phyloP scores from a whole-genome alignment of 2,329 filamentous ascomycete species.

The Beauveria brongniartii region DNA sequence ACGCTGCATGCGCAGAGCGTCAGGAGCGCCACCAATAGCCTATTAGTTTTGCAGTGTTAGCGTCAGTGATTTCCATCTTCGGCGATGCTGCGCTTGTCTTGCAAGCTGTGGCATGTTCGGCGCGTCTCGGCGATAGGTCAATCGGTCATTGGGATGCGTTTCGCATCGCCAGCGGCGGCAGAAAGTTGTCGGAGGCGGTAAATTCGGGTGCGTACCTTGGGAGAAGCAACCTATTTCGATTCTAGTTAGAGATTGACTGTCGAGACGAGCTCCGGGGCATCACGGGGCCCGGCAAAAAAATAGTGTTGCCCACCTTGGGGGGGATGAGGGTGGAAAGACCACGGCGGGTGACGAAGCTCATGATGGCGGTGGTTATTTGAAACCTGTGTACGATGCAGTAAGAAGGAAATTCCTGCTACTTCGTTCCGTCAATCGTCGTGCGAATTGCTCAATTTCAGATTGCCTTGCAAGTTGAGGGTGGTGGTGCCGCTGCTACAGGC shows the following conservation, averaged over 20 bases:
- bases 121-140: conserved; percentile 3
- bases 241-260: conserved; percentile 30
- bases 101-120: neutral
- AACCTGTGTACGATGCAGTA: conserved; percentile 15
- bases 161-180: neutral
- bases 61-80: neutral
- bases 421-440: conserved; percentile 24
- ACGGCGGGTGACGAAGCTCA: conserved; percentile 88
- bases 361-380: conserved; percentile 45
- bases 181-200: neutral
- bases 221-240: conserved; percentile 62
- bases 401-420: conserved; percentile 10
- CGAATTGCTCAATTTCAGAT: conserved; percentile 28
- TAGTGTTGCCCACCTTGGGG: conserved; percentile 68
- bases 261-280: neutral
- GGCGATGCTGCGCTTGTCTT: neutral
- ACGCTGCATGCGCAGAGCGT: conserved; percentile 95
- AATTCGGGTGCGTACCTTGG: conserved; percentile 56
- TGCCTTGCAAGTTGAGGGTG: conserved; percentile 10
- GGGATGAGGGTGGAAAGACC: conserved; percentile 97
- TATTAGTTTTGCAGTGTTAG: conserved; percentile 29
- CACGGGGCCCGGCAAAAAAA: conserved; percentile 9
- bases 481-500: conserved; percentile 18
- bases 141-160: neutral
- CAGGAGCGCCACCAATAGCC: conserved; percentile 90